Evolutionary conservation across 805 yeast genomes (phyloP).

Genomic region (Danielia oregonensis): DNA sequence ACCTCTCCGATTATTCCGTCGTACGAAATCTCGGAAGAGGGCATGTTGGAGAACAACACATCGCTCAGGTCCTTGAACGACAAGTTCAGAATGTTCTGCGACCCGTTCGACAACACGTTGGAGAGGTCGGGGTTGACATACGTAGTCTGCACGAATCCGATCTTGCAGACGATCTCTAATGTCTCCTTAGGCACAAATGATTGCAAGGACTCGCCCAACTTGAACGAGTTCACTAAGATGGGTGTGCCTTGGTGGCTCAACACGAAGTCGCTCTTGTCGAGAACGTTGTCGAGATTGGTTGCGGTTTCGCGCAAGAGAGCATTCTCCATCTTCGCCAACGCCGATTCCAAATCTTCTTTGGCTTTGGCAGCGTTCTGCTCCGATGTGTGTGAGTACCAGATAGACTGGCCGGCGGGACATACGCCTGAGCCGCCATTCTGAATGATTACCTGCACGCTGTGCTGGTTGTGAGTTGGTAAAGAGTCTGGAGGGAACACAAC

Average conservation of each 20-base stretch:
- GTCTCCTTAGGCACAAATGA: conserved; percentile 81
- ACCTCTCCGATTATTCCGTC: conserved; percentile 88
- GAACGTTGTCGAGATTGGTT: conserved; percentile 45
- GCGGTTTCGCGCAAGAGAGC: conserved; percentile 76
- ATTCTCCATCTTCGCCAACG: conserved; percentile 74
- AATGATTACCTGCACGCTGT: conserved; percentile 81
- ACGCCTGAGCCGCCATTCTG: conserved; percentile 86
- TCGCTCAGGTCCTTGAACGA: conserved; percentile 17
- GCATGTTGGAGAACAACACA: conserved; percentile 51
- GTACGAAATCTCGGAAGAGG: conserved; percentile 82
- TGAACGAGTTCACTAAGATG: conserved; percentile 67
- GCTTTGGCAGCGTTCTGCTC: conserved; percentile 66
- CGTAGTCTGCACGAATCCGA: conserved; percentile 38
- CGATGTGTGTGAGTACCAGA: conserved; percentile 85
- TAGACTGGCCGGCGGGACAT: conserved; percentile 80
- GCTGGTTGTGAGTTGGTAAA: conserved; percentile 57
- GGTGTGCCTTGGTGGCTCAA: conserved; percentile 51
- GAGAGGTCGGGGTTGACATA: conserved; percentile 36
- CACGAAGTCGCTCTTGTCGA: conserved; percentile 31
- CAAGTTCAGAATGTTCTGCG: conserved; percentile 21
- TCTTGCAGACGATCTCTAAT: conserved; percentile 39
- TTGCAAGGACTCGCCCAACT: conserved; percentile 79
- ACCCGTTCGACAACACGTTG: conserved; percentile 29
- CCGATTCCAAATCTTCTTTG: conserved; percentile 73
- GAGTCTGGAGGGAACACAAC: conserved; percentile 92